Conservation (phyloP, 345 rosid genomes). For the Microthlaspi erraticum region DNA sequence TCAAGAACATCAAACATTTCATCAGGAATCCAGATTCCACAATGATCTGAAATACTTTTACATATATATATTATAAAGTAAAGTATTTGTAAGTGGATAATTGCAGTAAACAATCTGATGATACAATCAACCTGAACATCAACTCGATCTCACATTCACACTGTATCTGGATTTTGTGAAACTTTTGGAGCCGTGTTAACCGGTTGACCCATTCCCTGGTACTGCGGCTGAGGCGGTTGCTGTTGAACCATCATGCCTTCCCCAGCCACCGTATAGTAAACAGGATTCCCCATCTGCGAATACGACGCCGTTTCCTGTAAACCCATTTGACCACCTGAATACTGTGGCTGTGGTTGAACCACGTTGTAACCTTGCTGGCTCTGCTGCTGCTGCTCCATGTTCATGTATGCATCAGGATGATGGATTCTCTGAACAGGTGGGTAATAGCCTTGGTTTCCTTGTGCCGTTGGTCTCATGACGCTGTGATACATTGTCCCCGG, state of each 20-base stretch:
- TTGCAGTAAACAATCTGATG: background rate
- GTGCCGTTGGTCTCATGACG: slow-evolving; percentile 58
- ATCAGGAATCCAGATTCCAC: slow-evolving; percentile 15
- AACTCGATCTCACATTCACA: slow-evolving; percentile 31
- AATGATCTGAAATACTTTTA: slow-evolving; percentile 13
- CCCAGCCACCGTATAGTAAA: slow-evolving; percentile 40
- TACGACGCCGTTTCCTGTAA: slow-evolving; percentile 28
- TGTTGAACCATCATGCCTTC: slow-evolving; percentile 46
- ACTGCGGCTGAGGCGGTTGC: slow-evolving; percentile 34
- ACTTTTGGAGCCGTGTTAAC: slow-evolving; percentile 31
- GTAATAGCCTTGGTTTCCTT: slow-evolving; percentile 74
- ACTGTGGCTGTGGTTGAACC: slow-evolving; percentile 52
- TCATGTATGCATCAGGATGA: slow-evolving; percentile 71
- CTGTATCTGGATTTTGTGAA: slow-evolving; percentile 30
- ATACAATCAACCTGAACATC: slow-evolving; percentile 6
- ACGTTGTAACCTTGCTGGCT: slow-evolving; percentile 63
- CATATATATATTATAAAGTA: slow-evolving; percentile 12
- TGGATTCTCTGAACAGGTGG: slow-evolving; percentile 59
- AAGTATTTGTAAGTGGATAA: slow-evolving; percentile 1
- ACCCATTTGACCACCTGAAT: slow-evolving; percentile 34
- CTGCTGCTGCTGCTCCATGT: slow-evolving; percentile 51
- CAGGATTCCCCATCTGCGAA: slow-evolving; percentile 41
- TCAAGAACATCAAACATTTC: slow-evolving; percentile 10
- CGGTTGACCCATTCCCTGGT: slow-evolving; percentile 44
- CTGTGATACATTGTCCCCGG: slow-evolving; percentile 47